Evolutionary conservation across 441 rosid genomes (phyloP), one percentile per base, ranked within the genome.

Genomic region (Mallotus repandus): DNA sequence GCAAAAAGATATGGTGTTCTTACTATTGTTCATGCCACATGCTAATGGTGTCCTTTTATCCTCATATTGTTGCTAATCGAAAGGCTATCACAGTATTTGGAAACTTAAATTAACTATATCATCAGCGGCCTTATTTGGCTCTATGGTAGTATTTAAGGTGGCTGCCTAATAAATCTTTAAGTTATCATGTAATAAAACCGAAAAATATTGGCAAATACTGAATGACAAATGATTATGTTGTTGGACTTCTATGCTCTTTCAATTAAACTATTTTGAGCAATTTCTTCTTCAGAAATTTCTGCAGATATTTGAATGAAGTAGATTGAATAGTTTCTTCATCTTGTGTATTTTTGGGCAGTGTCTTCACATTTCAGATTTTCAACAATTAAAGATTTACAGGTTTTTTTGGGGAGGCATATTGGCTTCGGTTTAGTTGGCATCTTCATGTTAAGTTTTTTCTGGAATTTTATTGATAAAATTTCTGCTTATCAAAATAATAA

Each of bases 281-380:
- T 59, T 58, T 35, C 65, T 35, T 66, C 25, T 7, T 35, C 41
- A 35, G 29, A 74, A 74, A 11, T 29, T 19, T 66, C 14, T 35
- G 66, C 41, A 66, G 57, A 25, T 63, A 32, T 55, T 61, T 43
- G 48, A 22, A 9, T 52, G 63, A 63, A 57, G 72, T 22, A 56
- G 5, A 63, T 63, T 48, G 41, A 38, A 38, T 38, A 38, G 41
- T 38, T 38, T 38, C 41, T 38, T 38, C 41, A 38, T 4, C 15
- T 25, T 41, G 62, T 19, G 2, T 9, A 18, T 55, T 16, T 22
- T 29, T 70, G 38, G 16, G 29, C 32, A 22, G 45, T 21, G 35
- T 62, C 54, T 63, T 69, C 35, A 38, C 41, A 63, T 45, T n/a
- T 63, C 22, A 16, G 66, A 14, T 14, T 43, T 70, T 49, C 69